Evolutionary conservation across 257 asterid genomes (phyloP).

Genomic region (Voacanga thouarsii): DNA sequence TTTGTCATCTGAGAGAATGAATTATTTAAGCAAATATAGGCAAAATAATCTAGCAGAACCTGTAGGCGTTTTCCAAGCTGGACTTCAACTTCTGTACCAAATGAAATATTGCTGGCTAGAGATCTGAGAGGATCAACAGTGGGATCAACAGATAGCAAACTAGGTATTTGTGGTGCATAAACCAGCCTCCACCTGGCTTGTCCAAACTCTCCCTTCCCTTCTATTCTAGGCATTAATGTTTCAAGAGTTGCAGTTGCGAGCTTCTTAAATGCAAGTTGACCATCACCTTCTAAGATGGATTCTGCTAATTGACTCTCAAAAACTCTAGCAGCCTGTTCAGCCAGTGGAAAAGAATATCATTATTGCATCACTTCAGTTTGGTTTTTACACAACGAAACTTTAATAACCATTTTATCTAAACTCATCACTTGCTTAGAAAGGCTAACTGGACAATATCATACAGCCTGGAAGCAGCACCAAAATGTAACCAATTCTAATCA

Average conservation of each 20-base stretch:
- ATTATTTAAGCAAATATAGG: background rate
- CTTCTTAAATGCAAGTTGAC: conserved; percentile 98
- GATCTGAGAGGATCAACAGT: conserved; percentile 94
- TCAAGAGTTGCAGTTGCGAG: conserved; percentile 97
- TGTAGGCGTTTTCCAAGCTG: conserved; percentile 99
- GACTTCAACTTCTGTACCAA: conserved; percentile 96
- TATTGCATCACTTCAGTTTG: background rate
- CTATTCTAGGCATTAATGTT: conserved; percentile 95
- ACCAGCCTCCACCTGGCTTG: conserved; percentile 99
- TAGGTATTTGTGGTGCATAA: conserved; percentile 96
- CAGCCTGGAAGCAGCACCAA: background rate
- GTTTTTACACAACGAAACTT: conserved; percentile 2
- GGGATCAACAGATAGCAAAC: conserved; percentile 89
- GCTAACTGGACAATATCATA: background rate
- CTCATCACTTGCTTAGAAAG: background rate
- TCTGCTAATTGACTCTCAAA: conserved; percentile 98
- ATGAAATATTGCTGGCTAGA: conserved; percentile 94
- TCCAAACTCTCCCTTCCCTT: conserved; percentile 98
- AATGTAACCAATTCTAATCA: background rate
- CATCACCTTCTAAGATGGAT: conserved; percentile 96
- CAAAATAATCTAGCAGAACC: conserved; percentile 38
- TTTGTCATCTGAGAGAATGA: background rate
- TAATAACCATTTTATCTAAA: background rate
- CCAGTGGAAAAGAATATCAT: conserved; percentile 2
- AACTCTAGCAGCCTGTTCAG: conserved; percentile 88